Evolutionary conservation across 768 basidiomycete genomes (phyloP).

Genomic region (Suillus luteus): DNA sequence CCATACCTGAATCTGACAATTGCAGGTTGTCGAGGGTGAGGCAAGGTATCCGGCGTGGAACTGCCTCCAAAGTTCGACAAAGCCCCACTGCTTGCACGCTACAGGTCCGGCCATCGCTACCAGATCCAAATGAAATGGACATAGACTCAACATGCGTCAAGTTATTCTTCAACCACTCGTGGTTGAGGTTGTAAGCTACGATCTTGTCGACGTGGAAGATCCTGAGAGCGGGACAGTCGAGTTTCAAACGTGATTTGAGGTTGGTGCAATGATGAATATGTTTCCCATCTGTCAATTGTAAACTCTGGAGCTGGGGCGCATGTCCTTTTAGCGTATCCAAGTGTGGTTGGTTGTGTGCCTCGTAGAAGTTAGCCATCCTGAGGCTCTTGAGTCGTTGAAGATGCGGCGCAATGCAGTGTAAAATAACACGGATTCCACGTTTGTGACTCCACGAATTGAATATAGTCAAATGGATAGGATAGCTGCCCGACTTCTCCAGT

Average conservation of each 20-base stretch:
- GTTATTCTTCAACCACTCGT: neutral
- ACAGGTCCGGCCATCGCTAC: neutral
- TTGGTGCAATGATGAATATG: neutral
- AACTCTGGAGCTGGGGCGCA: neutral
- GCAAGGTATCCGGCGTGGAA: constrained; percentile 3
- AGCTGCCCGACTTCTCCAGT: neutral
- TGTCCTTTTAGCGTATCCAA: neutral
- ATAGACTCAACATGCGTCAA: neutral
- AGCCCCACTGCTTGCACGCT: neutral
- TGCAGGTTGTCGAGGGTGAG: neutral
- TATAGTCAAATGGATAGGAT: constrained; percentile 4
- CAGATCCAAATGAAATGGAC: neutral
- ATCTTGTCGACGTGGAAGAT: neutral
- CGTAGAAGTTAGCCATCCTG: neutral
- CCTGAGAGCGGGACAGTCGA: neutral
- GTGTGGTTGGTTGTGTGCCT: neutral
- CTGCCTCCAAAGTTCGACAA: neutral
- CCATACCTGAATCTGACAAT: neutral
- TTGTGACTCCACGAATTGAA: neutral
- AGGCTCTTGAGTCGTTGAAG: constrained; percentile 3
- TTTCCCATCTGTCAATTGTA: neutral
- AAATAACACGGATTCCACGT: neutral
- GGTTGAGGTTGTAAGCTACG: neutral
- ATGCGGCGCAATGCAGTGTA: neutral
- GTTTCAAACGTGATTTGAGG: neutral